Evolutionary conservation across 495 filamentous ascomycete genomes (phyloP), one percentile per base, ranked within the genome.

Genomic region (Tuber indicum): DNA sequence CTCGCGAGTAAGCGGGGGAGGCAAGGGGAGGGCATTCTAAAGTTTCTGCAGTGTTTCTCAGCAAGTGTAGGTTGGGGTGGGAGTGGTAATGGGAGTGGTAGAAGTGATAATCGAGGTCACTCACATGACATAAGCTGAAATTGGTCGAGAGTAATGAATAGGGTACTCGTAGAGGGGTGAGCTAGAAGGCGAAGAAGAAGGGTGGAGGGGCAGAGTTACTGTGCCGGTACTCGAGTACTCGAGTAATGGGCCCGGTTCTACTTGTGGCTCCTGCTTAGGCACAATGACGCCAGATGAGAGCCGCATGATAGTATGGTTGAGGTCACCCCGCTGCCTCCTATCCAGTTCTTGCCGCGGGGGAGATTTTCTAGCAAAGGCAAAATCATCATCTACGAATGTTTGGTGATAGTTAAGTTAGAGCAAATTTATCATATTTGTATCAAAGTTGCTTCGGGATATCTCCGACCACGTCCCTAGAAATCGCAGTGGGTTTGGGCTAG

Each of bases 1-100:
- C 76, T 77, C 72, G 81, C 72, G 74, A 82, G 74, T 58, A 80
- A 26, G 73, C 81, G 81, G 39, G 80, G 73, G 58, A 82, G 49
- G 74, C 72, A 71, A 70, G 75, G 73, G 41, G 80, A 80, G 58
- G 82, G 75, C 81, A 82, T 82, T 42, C 32, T 46, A 46, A 16
- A 1, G 42, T 44, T 41, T 72, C 46, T 44, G 42, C 3, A 72
- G 8, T 17, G 23, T 17, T 41, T n/a, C 16, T 49, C 44, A 49
- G 70, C 32, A 79, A 71, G 45, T 58, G 70, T 66, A 69, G 26
- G 41, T 26, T 75, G 71, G 26, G 43, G 16, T 9, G 39, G 58
- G n/a, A 70, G 12, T 12, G 16, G 58, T 32, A 14, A 49, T 49
- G 47, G 58, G n/a, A 62, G 14, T 62, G n/a, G 58, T 62, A 62